Evolutionary conservation across 805 yeast species (phyloP), one percentile per base, ranked within the genome.

Genomic region (Wickerhamomyces ciferrii): DNA sequence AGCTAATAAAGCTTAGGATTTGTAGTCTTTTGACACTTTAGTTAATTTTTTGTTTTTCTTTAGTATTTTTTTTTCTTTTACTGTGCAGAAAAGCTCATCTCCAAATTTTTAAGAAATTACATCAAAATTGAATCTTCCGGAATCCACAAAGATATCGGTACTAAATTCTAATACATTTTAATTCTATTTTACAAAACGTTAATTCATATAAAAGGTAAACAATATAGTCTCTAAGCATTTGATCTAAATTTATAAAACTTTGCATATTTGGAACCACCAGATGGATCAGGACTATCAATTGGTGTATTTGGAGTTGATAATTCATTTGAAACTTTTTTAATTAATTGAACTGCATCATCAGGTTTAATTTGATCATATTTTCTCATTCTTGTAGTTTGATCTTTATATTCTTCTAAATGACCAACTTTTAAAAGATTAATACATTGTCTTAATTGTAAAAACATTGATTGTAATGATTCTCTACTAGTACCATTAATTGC

Each of bases 361-460:
- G 82, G 83, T 54, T 78, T 79, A 42, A 92, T 75, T 46, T 91
- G 77, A 51, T 86, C 88, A 58, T 81, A 91, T 51, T 82, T 79
- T 52, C 83, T 79, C 74, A 74, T 71, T 52, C 88, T 70, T 4
- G 70, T 60, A 11, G 71, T 69, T 11, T 77, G 75, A 51, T 79
- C 79, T 53, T 71, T 75, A 63, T 81, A 89, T 35, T 78, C 85
- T 25, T 82, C 87, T 47, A 77, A 67, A 50, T 78, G 76, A 14
- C 86, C 87, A 20, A 76, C 72, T 53, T 79, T 75, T 53, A 94
- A 68, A 48, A 92, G 67, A 50, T 84, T 83, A 25, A 92, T 80
- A 46, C 85, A 78, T 67, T 92, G 97, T 52, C 90, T 76, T 47
- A 91, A 74, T 56, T 87, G 94, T 7, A 81, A 73, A 53, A 89